These are phyloP conservation scores for Daldinia eschscholtzii DNA, from an alignment of 2,329 filamentous ascomycete genomes.

Conservation along the genomic window DNA sequence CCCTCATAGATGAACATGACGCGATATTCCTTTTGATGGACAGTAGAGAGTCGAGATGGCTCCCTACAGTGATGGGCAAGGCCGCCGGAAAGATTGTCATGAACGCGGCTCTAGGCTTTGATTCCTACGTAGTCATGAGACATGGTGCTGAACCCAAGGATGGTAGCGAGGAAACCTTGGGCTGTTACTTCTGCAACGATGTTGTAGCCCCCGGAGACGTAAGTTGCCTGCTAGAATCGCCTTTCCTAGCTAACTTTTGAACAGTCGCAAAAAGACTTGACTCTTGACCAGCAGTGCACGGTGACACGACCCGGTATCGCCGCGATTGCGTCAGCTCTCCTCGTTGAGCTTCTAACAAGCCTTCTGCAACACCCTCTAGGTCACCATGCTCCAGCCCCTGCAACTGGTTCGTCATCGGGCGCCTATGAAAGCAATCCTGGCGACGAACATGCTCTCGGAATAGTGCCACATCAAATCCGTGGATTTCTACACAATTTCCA, in stretches of 20 bases:
- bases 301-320: constrained; percentile 95
- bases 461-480: constrained; percentile 84
- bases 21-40: constrained; percentile 98
- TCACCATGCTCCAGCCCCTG: constrained; percentile 71
- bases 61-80: constrained; percentile 97
- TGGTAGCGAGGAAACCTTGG: constrained; percentile 75
- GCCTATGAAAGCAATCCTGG: constrained; percentile 64
- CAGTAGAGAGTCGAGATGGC: constrained; percentile 92
- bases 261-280: constrained; percentile 92
- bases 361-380: constrained; percentile 86
- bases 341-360: constrained; percentile 91
- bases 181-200: constrained; percentile 99
- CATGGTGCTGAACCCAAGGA: constrained; percentile 78
- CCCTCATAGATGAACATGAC: constrained; percentile 86
- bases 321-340: constrained; percentile 88
- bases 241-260: constrained; percentile 44
- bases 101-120: constrained; percentile 96
- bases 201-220: constrained; percentile 95
- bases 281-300: constrained; percentile 97
- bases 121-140: constrained; percentile 97
- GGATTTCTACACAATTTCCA: constrained; percentile 81
- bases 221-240: constrained; percentile 57
- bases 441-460: constrained; percentile 71
- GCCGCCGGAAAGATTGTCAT: constrained; percentile 93
- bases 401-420: constrained; percentile 54